Base-by-base conservation (phyloP, 2,329 filamentous ascomycete species). In the Mycogone perniciosa region DNA sequence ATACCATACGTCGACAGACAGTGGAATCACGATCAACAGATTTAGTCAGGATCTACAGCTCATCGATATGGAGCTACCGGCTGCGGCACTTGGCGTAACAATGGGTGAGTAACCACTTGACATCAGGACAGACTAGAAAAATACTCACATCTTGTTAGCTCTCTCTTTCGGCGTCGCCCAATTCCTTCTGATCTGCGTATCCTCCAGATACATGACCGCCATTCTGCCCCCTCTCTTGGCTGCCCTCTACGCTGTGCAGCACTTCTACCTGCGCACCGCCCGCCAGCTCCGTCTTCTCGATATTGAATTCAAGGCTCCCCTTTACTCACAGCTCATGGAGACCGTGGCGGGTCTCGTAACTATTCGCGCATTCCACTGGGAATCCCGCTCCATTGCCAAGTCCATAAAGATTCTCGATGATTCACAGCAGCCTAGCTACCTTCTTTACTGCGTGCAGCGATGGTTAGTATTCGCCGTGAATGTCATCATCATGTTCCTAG, bases 381-480 rank as follows among this genome's bases (percentile, higher is more conserved):
- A 53, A 7, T 46, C 37, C 5, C 38, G 41, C 10, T 41, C 42
- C 27, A 38, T 50, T 8, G 47, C 46, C 6, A 34, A 37, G 26
- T 41, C 42, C 7, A 41, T 50, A 6, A 35, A 37, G n/a, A 42
- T 56, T 40, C 64, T 80, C 5, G 75, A 58, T 45, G 43, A 48
- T 3, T 65, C 60, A 0, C 64, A 67, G 39, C 48, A 55, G 20
- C 64, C 62, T 0, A 61, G 56, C 6, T 66, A 79, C 51, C 62
- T 76, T 7, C 66, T 77, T 9, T 72, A 67, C 46, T 70, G 70
- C 13, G 71, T 78, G 9, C 76, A 78, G 54, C 64, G 71, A 20
- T 79, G 76, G 74, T 62, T 79, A 1, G 69, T 64, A 0, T 59
- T 79, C 4, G 72, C 75, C 1, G 59, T 79, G 5, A 73, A 79